phyloP scores from a whole-genome alignment of 495 filamentous ascomycete species.

The Talaromyces stipitatus region DNA sequence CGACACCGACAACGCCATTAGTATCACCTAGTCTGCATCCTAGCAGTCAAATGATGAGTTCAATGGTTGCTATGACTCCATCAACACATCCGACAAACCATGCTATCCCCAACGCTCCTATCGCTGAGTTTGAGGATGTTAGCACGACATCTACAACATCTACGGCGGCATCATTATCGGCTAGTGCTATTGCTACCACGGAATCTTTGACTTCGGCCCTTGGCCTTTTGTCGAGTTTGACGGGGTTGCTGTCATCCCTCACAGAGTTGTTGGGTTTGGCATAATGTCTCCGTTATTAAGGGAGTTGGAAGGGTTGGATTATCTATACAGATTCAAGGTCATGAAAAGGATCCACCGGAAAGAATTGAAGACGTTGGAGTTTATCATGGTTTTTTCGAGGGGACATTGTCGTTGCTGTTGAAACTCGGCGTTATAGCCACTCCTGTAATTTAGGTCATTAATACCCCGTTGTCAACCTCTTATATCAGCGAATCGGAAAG shows the following conservation, averaged over 20 bases:
- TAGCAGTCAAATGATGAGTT: background rate
- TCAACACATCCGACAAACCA: background rate
- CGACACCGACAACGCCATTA: background rate
- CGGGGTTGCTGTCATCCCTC: background rate
- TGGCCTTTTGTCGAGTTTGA: background rate
- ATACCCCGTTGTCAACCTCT: background rate
- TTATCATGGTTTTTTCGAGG: too few relatives aligned
- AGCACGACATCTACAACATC: background rate
- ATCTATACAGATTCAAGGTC: too few relatives aligned
- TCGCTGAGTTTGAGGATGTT: background rate
- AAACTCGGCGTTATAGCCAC: background rate
- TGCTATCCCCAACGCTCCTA: background rate
- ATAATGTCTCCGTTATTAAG: background rate
- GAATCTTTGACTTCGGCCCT: background rate
- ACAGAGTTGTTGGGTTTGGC: background rate
- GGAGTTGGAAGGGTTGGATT: too few relatives aligned
- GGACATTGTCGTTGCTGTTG: too few relatives aligned
- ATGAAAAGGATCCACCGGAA: too few relatives aligned
- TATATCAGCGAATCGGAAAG: background rate
- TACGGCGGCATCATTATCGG: background rate
- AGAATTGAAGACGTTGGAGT: too few relatives aligned
- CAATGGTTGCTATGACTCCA: background rate
- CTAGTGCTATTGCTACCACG: background rate
- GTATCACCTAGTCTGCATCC: background rate
- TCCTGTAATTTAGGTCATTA: background rate